Base-by-base conservation (phyloP, 257 asterid species). In the Forsythia viridissima region DNA sequence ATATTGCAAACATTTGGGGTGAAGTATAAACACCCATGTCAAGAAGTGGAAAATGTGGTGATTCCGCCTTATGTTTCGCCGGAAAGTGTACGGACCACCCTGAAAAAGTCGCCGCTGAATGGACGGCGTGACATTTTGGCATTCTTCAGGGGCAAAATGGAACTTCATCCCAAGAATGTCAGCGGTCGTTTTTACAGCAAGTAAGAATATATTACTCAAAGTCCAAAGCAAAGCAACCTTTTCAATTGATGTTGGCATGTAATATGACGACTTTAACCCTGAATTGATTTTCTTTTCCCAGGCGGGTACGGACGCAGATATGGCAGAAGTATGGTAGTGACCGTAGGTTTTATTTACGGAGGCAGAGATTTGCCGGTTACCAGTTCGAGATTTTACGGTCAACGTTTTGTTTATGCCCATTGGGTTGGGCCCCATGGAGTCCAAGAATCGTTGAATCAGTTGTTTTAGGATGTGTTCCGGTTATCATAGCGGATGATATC, bases 81-180 rank as follows among this genome's bases (percentile, higher is more conserved):
- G 87, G 91, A 83, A 74, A 85, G 84, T 10, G 82, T 96, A 70
- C 85, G 85, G 72, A 61, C 72, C 69, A 92, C 97, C 59, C 80
- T 92, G 34, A 77, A 84, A 0, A 79, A 73, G 74, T 80, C 85
- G 75, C 86, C 94, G 44, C 30, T 87, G 30, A 76, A 77, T 1
- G 88, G 91, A 30, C 88, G 68, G 57, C 93, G 98, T 21, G 94
- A 89, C 82, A 89, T 91, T 75, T 94, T 91, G 39, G 93, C 90
- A 4, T 91, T 91, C 76, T 92, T 92, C 80, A 83, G 97, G 86
- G 97, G 98, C 57, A 94, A 94, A 90, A 94, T 94, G 98, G 98
- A 94, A 79, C 77, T 91, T 6, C 91, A 88, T 41, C 98, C 98
- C 39, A 94, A 93, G 81, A 94, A 93, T 76, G 91, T 93, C 79